Evolutionary conservation across 208 protist genomes (phyloP).

Genomic region (Trypanosoma cruzi): DNA sequence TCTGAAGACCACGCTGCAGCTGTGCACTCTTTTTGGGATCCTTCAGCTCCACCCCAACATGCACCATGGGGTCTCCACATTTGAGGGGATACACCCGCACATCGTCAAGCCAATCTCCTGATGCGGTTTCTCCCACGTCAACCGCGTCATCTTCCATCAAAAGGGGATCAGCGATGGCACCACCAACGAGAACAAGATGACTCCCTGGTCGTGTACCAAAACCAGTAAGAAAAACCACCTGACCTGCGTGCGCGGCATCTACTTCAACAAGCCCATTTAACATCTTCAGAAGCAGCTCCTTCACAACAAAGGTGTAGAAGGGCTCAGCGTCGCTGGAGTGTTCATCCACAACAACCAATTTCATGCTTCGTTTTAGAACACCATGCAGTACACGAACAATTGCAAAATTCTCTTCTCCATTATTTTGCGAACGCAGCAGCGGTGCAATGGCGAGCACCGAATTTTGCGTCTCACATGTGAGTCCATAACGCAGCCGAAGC

Average conservation of each 20-base stretch:
- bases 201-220: conserved; percentile 49
- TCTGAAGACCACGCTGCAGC: conserved; percentile 95
- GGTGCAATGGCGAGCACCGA: conserved; percentile 56
- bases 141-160: conserved; percentile 28
- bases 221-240: conserved; percentile 68
- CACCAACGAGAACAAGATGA: conserved; percentile 63
- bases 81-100: conserved; percentile 43
- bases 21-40: conserved; percentile 94
- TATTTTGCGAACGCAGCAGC: conserved; percentile 53
- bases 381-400: conserved; percentile 70
- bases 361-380: conserved; percentile 32
- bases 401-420: conserved; percentile 40
- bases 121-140: not conserved
- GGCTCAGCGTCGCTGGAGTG: conserved; percentile 69
- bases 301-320: conserved; percentile 48
- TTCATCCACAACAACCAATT: conserved; percentile 67
- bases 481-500: conserved; percentile 50
- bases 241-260: conserved; percentile 49
- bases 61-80: conserved; percentile 70
- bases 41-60: conserved; percentile 97
- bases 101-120: conserved; percentile 43
- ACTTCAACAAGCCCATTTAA: conserved; percentile 57
- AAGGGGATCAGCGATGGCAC: conserved; percentile 37
- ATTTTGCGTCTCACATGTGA: conserved; percentile 16
- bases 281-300: conserved; percentile 49